phyloP scores from a whole-genome alignment of 495 filamentous ascomycete species.

The Podospora comata region DNA sequence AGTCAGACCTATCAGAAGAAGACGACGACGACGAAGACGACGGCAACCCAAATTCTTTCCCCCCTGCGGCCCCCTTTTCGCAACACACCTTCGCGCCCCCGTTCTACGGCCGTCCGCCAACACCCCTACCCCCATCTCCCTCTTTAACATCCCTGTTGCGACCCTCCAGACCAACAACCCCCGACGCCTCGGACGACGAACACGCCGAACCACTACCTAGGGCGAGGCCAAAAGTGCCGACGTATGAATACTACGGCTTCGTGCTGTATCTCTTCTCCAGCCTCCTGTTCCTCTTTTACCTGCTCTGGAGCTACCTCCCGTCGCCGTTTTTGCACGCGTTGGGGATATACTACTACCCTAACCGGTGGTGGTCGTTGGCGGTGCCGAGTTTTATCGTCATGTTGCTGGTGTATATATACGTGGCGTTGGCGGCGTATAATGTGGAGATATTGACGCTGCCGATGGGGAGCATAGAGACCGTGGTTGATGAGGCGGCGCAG shows the following conservation, averaged over 20 bases:
- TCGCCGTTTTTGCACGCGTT: conserved; percentile 87
- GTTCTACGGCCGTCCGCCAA: conserved; percentile 84
- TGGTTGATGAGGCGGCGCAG: conserved; percentile 86
- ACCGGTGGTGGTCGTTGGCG: conserved; percentile 95
- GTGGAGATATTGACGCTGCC: conserved; percentile 80
- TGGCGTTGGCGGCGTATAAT: conserved; percentile 90
- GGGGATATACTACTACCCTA: conserved; percentile 94
- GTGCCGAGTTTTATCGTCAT: conserved; percentile 89
- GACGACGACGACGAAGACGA: conserved; percentile 14
- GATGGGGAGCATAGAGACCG: conserved; percentile 76
- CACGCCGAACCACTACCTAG: conserved; percentile 74
- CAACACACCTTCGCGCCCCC: conserved; percentile 74
- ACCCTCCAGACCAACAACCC: conserved; percentile 85
- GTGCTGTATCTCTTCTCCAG: conserved; percentile 85
- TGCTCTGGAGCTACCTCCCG: conserved; percentile 92
- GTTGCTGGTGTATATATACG: conserved; percentile 85
- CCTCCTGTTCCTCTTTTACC: conserved; percentile 79
- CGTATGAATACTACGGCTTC: conserved; percentile 99
- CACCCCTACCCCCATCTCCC: conserved; percentile 87
- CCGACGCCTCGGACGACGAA: conserved; percentile 83
- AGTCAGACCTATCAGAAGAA: conserved; percentile 5
- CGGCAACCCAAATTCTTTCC: conserved; percentile 25
- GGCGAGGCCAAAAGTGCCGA: conserved; percentile 88
- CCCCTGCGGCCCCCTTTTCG: conserved; percentile 38
- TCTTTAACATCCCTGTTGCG: conserved; percentile 93